Conservation (phyloP, 176 grass and related monocot species). For the Microstegium vimineum region DNA sequence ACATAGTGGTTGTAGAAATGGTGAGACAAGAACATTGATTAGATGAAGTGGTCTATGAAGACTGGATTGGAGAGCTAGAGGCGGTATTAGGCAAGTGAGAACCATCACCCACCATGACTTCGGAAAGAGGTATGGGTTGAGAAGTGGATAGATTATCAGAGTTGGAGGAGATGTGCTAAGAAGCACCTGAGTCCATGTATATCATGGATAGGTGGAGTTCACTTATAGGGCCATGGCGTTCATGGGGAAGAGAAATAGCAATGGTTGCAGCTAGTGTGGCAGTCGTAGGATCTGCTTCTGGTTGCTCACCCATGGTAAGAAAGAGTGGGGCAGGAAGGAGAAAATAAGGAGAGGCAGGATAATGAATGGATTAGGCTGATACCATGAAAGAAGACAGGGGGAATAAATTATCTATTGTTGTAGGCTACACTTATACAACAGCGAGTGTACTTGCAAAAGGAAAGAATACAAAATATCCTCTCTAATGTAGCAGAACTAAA, state of each 20-base stretch:
- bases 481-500: background rate
- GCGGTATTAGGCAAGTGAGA: background rate
- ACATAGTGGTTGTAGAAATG: background rate
- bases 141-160: background rate
- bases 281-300: background rate
- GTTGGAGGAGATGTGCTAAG: background rate
- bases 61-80: background rate
- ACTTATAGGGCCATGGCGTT: background rate
- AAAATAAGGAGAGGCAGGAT: background rate
- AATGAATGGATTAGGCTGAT: background rate
- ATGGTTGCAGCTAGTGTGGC: background rate
- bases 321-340: background rate
- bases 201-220: background rate
- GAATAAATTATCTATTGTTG: background rate
- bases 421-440: background rate
- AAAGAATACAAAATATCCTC: background rate
- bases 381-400: background rate
- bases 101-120: background rate
- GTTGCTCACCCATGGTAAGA: background rate
- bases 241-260: background rate
- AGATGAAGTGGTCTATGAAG: background rate
- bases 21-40: background rate
- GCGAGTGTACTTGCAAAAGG: background rate
- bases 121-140: background rate
- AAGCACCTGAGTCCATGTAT: background rate